These are phyloP conservation scores for Cladosporium sp. DNA, from an alignment of 2,329 filamentous ascomycete species.

Conservation along the genomic window DNA sequence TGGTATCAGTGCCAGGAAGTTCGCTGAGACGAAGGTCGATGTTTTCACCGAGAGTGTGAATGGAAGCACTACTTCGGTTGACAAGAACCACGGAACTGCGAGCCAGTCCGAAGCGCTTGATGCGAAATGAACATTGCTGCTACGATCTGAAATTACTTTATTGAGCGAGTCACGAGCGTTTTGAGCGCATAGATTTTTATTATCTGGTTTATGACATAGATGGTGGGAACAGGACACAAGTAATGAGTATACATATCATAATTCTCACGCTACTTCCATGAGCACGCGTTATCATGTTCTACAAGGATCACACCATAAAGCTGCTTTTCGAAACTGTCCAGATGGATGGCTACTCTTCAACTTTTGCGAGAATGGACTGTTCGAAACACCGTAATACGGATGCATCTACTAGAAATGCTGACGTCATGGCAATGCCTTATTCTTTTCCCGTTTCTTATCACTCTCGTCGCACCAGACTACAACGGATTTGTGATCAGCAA, in stretches of 20 bases:
- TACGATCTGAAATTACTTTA: background rate
- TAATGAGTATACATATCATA: background rate
- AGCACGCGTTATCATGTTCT: too few species aligned
- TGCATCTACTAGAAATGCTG: too few species aligned
- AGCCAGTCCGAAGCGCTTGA: background rate
- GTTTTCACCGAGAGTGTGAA: slow-evolving; percentile 41
- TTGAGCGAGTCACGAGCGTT: background rate
- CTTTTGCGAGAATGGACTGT: too few species aligned
- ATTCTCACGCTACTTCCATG: too few species aligned
- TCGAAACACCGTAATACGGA: too few species aligned
- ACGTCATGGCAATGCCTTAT: too few species aligned
- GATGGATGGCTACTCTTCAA: too few species aligned
- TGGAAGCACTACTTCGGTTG: slow-evolving; percentile 1
- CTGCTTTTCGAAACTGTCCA: too few species aligned
- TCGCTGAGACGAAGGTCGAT: slow-evolving; percentile 55
- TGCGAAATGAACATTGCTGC: background rate
- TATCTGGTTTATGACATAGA: background rate
- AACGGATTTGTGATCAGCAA: background rate
- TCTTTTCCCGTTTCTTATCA: too few species aligned
- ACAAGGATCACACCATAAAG: too few species aligned
- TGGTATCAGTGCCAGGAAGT: slow-evolving; percentile 66
- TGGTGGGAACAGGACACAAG: slow-evolving; percentile 5
- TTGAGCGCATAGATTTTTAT: background rate
- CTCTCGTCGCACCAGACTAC: too few species aligned
- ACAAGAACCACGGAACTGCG: background rate